Percentiles rank a stretch among this genome's conserved stretches.
phyloP scores from a whole-genome alignment of 768 basidiomycete species.

The Trametes maxima region DNA sequence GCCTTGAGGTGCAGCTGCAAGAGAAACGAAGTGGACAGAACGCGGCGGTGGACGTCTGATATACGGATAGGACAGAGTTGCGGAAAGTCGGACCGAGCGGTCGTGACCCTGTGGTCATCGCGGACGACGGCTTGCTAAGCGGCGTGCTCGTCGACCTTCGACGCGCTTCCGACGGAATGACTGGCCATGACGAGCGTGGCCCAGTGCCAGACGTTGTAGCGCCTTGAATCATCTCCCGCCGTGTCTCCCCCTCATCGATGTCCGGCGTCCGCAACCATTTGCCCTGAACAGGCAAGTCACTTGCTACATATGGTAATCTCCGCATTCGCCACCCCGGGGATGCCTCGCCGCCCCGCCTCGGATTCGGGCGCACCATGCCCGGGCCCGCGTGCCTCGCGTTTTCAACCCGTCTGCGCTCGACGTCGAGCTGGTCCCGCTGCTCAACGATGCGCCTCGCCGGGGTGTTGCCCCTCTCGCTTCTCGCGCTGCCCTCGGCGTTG shows the following conservation, averaged over 20 bases:
- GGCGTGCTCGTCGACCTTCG: not conserved
- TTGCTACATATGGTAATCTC: conserved; percentile 5
- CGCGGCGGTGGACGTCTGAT: not conserved
- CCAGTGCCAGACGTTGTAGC: too few species aligned
- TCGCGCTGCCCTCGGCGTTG: not conserved
- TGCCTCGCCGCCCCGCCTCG: not conserved
- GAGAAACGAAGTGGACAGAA: not conserved
- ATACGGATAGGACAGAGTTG: not conserved
- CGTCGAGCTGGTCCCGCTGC: not conserved
- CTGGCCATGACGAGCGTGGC: not conserved
- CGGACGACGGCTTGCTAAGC: conserved; percentile 10
- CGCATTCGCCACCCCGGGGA: conserved; percentile 1
- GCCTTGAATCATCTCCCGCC: too few species aligned
- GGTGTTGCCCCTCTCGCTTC: not conserved
- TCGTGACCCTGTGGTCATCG: not conserved
- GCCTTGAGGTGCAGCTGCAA: conserved; percentile 3
- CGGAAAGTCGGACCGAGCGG: conserved; percentile 8
- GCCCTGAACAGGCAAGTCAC: not conserved
- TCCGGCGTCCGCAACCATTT: not conserved
- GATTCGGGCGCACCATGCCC: not conserved
- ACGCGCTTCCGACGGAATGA: not conserved
- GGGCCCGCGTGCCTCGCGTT: not conserved
- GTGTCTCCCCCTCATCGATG: not conserved
- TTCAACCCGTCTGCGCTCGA: not conserved
- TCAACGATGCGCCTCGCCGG: conserved; percentile 3